Conservation (phyloP, 2,329 filamentous ascomycete species). For the Colletotrichum lentis region DNA sequence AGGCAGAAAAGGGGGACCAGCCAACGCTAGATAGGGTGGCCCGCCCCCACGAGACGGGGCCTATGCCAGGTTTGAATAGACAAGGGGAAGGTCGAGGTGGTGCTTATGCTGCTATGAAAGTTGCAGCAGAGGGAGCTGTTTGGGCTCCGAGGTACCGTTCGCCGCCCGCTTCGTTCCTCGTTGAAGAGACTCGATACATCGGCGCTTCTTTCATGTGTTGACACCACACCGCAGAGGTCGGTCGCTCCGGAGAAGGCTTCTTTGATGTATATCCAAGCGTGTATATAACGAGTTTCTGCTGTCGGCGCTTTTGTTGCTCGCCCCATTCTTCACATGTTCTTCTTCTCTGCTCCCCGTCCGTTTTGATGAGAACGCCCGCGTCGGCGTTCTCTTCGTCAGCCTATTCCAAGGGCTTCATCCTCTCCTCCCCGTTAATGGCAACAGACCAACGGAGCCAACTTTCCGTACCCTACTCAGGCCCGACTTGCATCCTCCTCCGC, state of each 20-base stretch:
- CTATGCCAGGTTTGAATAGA: not conserved
- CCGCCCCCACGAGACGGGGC: not conserved
- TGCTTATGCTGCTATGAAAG: not conserved
- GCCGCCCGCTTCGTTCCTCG: not conserved
- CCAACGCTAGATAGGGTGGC: constrained; percentile 18
- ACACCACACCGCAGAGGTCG: not conserved
- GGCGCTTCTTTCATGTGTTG: not conserved
- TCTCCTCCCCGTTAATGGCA: not conserved
- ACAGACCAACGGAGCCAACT: not conserved
- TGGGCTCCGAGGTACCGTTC: not conserved
- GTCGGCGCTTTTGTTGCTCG: not conserved
- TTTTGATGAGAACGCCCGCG: not conserved
- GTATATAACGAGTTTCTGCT: not conserved
- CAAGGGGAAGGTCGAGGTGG: not conserved
- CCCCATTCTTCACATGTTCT: not conserved
- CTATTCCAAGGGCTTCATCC: not conserved
- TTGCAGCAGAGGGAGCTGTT: not conserved
- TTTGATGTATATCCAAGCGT: not conserved
- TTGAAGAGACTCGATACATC: not conserved
- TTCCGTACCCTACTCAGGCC: not conserved
- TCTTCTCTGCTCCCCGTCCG: not conserved
- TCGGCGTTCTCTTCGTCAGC: not conserved
- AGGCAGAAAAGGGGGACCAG: not conserved
- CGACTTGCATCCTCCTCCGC: constrained; percentile 28
- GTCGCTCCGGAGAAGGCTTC: not conserved